phyloP scores from a whole-genome alignment of 257 asterid species.

The Nemophila menziesii region DNA sequence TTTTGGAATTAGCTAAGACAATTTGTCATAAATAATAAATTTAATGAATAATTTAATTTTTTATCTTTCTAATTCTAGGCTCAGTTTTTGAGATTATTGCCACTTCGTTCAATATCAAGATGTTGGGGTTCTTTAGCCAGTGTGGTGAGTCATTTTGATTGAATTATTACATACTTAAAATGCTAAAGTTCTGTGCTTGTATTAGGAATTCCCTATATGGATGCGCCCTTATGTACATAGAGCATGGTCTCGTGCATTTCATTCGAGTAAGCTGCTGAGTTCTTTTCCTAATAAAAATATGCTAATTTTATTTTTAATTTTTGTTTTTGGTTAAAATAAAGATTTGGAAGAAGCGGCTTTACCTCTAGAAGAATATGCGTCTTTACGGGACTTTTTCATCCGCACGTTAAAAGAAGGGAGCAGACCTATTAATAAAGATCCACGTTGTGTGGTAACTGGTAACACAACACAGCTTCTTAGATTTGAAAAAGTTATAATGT shows the following conservation, averaged over 20 bases:
- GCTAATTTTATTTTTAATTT: too few species aligned
- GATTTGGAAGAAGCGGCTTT: constrained; percentile 75
- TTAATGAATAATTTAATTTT: too few species aligned
- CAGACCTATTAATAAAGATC: constrained; percentile 65
- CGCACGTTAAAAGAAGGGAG: constrained; percentile 70
- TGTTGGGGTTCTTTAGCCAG: constrained; percentile 67
- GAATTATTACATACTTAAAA: not conserved
- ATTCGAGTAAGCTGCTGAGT: constrained; percentile 50
- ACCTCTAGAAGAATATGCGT: constrained; percentile 83
- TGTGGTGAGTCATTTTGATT: constrained; percentile 45
- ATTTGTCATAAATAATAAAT: not conserved
- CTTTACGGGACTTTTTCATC: constrained; percentile 65
- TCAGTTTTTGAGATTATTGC: constrained; percentile 62
- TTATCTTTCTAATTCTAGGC: constrained; percentile 41
- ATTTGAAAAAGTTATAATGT: constrained; percentile 8
- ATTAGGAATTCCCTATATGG: constrained; percentile 83
- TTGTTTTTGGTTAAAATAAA: constrained; percentile 19
- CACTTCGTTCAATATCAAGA: constrained; percentile 81
- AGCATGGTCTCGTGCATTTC: constrained; percentile 98
- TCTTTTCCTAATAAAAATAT: constrained; percentile 1
- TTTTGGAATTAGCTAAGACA: not conserved
- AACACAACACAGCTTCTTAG: constrained; percentile 42
- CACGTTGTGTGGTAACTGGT: constrained; percentile 94
- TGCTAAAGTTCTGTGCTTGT: constrained; percentile 15
- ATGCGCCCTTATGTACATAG: constrained; percentile 69